Evolutionary conservation across 495 filamentous ascomycete genomes (phyloP).

Genomic region (Aspergillus funiculosus): DNA sequence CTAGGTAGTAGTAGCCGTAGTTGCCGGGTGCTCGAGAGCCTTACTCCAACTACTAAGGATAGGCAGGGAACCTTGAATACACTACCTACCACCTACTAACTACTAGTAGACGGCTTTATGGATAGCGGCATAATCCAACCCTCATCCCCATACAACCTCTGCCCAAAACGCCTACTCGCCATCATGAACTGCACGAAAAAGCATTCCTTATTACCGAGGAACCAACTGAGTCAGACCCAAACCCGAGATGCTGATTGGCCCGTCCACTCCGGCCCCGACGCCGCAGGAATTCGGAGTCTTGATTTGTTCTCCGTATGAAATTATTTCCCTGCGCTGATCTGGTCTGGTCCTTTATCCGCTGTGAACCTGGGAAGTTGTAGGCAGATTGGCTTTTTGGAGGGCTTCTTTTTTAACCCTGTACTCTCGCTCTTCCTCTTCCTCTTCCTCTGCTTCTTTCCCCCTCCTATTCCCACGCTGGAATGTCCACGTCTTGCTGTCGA

Average conservation of each 20-base stretch:
- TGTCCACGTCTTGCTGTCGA: constrained; percentile 24
- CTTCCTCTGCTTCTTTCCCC: constrained; percentile 11
- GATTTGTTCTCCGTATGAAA: constrained; percentile 25
- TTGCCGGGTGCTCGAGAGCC: no score
- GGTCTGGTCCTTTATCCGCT: no score
- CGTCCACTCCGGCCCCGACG: constrained; percentile 22
- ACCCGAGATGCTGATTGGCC: constrained; percentile 40
- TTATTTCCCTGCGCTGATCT: background rate
- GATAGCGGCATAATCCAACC: no score
- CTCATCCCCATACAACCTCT: no score
- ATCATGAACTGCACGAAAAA: background rate
- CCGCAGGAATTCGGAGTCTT: constrained; percentile 30
- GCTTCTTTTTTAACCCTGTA: constrained; percentile 6
- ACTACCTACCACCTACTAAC: no score
- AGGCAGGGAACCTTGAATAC: no score
- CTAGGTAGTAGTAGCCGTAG: no score
- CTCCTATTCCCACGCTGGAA: constrained; percentile 13
- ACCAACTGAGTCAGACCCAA: background rate
- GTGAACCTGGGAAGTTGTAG: no score
- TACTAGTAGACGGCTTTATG: no score
- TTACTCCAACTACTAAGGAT: no score
- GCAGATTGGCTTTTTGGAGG: no score
- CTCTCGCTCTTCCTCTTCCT: constrained; percentile 4
- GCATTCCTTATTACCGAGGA: constrained; percentile 15
- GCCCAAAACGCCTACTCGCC: no score